Percentiles rank a stretch among this genome's conserved stretches.
Evolutionary conservation across 345 rosid genomes (phyloP).

Genomic region (Capsella bursapastoris): DNA sequence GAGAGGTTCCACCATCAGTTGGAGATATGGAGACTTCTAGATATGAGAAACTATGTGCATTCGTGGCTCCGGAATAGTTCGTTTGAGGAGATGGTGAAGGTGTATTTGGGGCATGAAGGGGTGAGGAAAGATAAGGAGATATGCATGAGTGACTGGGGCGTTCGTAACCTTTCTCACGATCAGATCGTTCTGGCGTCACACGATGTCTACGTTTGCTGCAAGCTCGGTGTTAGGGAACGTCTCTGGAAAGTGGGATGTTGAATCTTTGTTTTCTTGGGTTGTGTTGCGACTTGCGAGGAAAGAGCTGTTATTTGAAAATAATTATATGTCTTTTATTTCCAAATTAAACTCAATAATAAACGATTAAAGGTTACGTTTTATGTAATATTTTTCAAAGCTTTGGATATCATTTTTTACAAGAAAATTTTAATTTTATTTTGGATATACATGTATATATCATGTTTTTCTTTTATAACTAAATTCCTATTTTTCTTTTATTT

Average conservation of each 20-base stretch:
- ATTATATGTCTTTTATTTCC: not conserved
- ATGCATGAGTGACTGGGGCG: constrained; percentile 15
- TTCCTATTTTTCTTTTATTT: not conserved
- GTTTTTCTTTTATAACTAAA: no score
- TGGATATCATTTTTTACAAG: no score
- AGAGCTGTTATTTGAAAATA: not conserved
- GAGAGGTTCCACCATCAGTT: not conserved
- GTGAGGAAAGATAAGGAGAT: not conserved
- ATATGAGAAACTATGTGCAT: not conserved
- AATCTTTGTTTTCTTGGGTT: not conserved
- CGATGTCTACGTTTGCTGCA: constrained; percentile 17
- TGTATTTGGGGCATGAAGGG: not conserved
- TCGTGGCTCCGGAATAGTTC: not conserved
- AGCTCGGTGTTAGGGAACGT: not conserved
- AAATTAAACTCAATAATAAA: no score
- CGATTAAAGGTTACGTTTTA: no score
- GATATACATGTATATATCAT: no score
- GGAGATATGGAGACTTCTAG: constrained; percentile 15
- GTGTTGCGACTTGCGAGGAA: not conserved
- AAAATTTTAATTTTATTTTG: no score
- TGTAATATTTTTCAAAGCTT: no score
- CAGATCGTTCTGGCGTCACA: not conserved
- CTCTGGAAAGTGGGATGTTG: not conserved
- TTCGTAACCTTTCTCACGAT: not conserved
- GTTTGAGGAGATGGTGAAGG: constrained; percentile 5